Conservation (phyloP, 495 filamentous ascomycete species). For the Hypomontagnella monticulosa region DNA sequence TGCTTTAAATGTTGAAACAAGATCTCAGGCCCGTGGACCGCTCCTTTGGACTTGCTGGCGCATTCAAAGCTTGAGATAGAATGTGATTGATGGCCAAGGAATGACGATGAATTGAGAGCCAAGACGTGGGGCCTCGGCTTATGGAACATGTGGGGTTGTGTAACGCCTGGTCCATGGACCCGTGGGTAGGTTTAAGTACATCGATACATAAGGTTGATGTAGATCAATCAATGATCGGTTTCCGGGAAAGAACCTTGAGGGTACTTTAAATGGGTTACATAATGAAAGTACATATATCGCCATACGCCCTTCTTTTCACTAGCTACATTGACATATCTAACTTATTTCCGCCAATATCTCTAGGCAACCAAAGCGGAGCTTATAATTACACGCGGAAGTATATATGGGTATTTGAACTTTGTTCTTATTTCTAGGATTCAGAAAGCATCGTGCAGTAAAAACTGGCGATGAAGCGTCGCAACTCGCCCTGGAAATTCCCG, state of each 20-base stretch:
- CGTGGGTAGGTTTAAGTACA: background rate
- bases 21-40: slow-evolving; percentile 8
- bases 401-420: background rate
- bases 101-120: slow-evolving; percentile 28
- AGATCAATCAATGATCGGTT: too few relatives aligned
- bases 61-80: slow-evolving; percentile 16
- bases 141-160: background rate
- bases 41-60: slow-evolving; percentile 7
- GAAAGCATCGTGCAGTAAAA: background rate
- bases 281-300: background rate
- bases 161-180: background rate
- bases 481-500: slow-evolving; percentile 10
- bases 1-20: slow-evolving; percentile 5
- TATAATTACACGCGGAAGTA: background rate
- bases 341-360: slow-evolving; percentile 6
- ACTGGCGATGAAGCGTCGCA: slow-evolving; percentile 13
- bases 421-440: background rate
- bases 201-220: too few relatives aligned
- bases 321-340: too few relatives aligned
- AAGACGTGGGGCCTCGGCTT: slow-evolving; percentile 42
- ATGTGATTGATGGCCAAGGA: slow-evolving; percentile 8
- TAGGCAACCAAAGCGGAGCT: slow-evolving; percentile 13
- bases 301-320: too few relatives aligned
- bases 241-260: too few relatives aligned
- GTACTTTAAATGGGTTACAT: too few relatives aligned